Conservation (phyloP, 495 filamentous ascomycete genomes). For the Hypoxylon intermedium region DNA sequence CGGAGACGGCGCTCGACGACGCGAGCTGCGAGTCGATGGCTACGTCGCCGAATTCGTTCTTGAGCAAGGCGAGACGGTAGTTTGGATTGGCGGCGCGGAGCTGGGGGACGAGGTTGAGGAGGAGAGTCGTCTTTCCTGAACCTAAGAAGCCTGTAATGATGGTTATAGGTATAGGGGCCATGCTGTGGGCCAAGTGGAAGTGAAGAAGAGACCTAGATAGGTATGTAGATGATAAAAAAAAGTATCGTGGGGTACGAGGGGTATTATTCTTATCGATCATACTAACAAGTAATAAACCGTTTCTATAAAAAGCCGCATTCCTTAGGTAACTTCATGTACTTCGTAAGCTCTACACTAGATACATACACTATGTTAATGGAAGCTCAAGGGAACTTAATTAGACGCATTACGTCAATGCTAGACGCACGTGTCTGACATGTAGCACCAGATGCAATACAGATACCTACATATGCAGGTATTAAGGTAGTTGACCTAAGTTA, state of each 20-base stretch:
- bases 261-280: neutral
- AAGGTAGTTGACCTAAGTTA: too few relatives aligned
- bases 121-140: constrained; percentile 91
- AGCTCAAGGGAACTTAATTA: too few relatives aligned
- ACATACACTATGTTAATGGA: too few relatives aligned
- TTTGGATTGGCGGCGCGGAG: constrained; percentile 66
- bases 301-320: neutral
- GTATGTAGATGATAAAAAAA: neutral
- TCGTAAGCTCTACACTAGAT: too few relatives aligned
- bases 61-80: constrained; percentile 91
- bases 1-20: constrained; percentile 78
- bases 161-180: constrained; percentile 83
- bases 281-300: neutral
- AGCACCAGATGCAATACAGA: too few relatives aligned
- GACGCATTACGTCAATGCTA: too few relatives aligned
- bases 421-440: too few relatives aligned
- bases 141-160: constrained; percentile 96
- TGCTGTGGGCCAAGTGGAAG: constrained; percentile 17
- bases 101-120: constrained; percentile 88
- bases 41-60: constrained; percentile 97
- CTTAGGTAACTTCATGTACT: too few relatives aligned
- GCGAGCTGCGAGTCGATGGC: constrained; percentile 92
- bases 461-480: too few relatives aligned
- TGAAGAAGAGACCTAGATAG: neutral
- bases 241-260: neutral